Conservation (phyloP, 2,329 filamentous ascomycete genomes). For the Exophiala mesophila region DNA sequence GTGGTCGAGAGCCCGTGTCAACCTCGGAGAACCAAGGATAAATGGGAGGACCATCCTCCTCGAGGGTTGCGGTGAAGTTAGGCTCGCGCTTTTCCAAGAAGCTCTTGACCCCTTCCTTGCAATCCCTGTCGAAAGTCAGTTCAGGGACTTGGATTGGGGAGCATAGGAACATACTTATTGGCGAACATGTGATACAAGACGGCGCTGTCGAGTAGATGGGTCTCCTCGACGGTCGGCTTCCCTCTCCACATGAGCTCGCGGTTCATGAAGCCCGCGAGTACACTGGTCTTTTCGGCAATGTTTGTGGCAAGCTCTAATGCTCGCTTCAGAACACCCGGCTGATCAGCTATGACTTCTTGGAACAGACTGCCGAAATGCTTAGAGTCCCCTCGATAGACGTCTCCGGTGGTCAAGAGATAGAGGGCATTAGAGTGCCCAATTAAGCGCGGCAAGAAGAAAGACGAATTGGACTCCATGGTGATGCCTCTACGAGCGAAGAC, state of each 20-base stretch:
- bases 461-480: slow-evolving; percentile 63
- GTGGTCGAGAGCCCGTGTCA: slow-evolving; percentile 33
- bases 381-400: slow-evolving; percentile 49
- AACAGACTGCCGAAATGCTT: slow-evolving; percentile 57
- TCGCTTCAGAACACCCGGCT: slow-evolving; percentile 56
- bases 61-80: slow-evolving; percentile 56
- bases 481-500: slow-evolving; percentile 66
- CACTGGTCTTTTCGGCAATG: slow-evolving; percentile 60
- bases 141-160: no score
- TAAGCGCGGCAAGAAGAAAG: slow-evolving; percentile 64
- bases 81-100: slow-evolving; percentile 65
- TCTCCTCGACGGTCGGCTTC: slow-evolving; percentile 54
- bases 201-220: slow-evolving; percentile 60
- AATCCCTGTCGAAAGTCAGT: slow-evolving; percentile 45
- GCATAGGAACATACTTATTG: slow-evolving; percentile 28
- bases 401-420: slow-evolving; percentile 61
- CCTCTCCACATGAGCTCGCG: slow-evolving; percentile 19
- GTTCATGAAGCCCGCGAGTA: slow-evolving; percentile 27
- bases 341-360: slow-evolving; percentile 56
- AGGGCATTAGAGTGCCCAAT: slow-evolving; percentile 59
- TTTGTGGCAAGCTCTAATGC: slow-evolving; percentile 63
- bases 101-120: slow-evolving; percentile 60
- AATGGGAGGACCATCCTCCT: slow-evolving; percentile 53
- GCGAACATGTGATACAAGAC: slow-evolving; percentile 37
- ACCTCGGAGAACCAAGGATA: slow-evolving; percentile 65